phyloP scores from a whole-genome alignment of 78 protist genomes.

The Isochrysis galbana region DNA sequence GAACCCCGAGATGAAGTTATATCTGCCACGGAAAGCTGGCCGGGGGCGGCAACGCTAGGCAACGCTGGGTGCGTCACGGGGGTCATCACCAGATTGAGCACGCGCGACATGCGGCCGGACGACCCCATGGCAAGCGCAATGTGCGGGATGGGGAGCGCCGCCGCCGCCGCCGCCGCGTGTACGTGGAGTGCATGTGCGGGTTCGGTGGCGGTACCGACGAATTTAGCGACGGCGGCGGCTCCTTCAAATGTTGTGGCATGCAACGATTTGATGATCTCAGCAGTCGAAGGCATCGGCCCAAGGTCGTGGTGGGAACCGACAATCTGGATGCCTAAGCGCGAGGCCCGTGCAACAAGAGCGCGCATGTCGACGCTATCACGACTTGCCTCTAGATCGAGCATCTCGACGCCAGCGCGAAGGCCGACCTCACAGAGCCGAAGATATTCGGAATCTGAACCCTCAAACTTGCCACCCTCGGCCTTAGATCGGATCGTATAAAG shows the following conservation, averaged over 20 bases:
- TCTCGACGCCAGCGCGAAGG: constrained; percentile 45
- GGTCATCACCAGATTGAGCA: constrained; percentile 39
- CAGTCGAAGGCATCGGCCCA: not conserved
- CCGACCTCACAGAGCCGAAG: constrained; percentile 16
- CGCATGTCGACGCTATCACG: not conserved
- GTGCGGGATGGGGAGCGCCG: not conserved
- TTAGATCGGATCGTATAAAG: constrained; percentile 59
- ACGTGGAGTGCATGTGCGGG: not conserved
- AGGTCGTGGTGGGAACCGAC: not conserved
- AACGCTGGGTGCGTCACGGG: constrained; percentile 63
- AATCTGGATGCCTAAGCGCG: not conserved
- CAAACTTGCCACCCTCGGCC: constrained; percentile 61
- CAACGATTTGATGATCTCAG: not conserved
- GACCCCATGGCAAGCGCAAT: not conserved
- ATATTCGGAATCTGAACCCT: not conserved
- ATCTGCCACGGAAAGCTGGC: constrained; percentile 56
- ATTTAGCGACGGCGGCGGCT: not conserved
- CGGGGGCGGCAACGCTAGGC: constrained; percentile 67
- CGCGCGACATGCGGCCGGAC: constrained; percentile 49
- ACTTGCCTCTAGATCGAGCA: constrained; percentile 56
- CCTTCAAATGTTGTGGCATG: not conserved
- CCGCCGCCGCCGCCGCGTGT: constrained; percentile 45
- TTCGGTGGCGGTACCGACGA: not conserved
- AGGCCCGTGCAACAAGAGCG: not conserved
- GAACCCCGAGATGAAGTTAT: not conserved